A percentile compares a stretch with the other conserved stretches of the same genome.
These are phyloP conservation scores for Pascua sp. DNA, from an alignment of 1,284 basidiomycete species.

Conservation along the genomic window DNA sequence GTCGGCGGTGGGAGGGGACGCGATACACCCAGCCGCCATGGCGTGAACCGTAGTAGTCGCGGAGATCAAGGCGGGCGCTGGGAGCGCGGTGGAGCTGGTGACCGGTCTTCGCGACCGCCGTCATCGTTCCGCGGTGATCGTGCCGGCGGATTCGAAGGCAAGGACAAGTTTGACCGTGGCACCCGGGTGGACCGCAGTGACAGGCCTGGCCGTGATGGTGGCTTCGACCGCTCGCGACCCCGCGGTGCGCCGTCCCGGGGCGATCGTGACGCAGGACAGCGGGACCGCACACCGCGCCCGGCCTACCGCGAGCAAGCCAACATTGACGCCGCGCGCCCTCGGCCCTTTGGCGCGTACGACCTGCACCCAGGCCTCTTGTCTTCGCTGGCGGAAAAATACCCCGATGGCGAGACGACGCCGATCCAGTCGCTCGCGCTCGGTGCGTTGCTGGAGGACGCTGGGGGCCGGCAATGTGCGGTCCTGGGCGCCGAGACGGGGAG, in stretches of 20 bases:
- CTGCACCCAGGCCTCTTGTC: slow-evolving; percentile 61
- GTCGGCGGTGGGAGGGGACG: too few relatives aligned
- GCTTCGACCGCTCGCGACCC: too few relatives aligned
- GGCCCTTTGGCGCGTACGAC: slow-evolving; percentile 24
- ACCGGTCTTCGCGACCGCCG: too few relatives aligned
- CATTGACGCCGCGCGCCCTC: slow-evolving; percentile 14
- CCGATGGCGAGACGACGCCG: slow-evolving; percentile 54
- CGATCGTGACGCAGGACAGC: background rate
- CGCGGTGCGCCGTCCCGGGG: background rate
- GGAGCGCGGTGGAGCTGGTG: too few relatives aligned
- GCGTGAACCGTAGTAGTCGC: too few relatives aligned
- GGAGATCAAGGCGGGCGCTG: too few relatives aligned
- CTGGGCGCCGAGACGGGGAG: slow-evolving; percentile 84
- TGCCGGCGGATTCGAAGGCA: too few relatives aligned
- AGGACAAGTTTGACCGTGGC: too few relatives aligned
- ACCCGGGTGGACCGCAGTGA: too few relatives aligned
- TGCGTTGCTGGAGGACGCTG: slow-evolving; percentile 52
- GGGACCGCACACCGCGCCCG: background rate
- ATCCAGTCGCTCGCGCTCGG: slow-evolving; percentile 70
- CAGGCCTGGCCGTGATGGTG: too few relatives aligned
- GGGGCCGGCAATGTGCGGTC: slow-evolving; percentile 51
- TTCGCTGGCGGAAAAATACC: slow-evolving; percentile 59
- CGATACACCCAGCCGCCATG: too few relatives aligned
- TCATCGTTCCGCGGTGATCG: too few relatives aligned
- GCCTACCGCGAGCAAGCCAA: slow-evolving; percentile 4